Evolutionary conservation across 2,329 filamentous ascomycete genomes (phyloP).

Genomic region (Xylariaceae sp.): DNA sequence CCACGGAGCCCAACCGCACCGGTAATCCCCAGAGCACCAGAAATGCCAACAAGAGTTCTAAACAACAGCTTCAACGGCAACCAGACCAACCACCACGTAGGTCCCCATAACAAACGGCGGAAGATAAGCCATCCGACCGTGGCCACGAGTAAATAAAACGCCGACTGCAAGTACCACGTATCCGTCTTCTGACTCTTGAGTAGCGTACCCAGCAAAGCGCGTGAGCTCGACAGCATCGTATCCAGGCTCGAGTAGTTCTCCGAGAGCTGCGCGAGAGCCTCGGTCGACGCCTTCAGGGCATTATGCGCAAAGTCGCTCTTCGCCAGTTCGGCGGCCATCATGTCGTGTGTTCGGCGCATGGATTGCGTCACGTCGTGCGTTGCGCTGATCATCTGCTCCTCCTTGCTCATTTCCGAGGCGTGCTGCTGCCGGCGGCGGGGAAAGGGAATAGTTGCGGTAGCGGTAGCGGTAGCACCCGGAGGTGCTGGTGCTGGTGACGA

Average conservation of each 20-base stretch:
- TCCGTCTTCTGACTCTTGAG: slow-evolving; percentile 89
- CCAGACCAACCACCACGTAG: slow-evolving; percentile 83
- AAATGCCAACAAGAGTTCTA: slow-evolving; percentile 50
- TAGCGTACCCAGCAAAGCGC: slow-evolving; percentile 70
- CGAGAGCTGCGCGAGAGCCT: slow-evolving; percentile 71
- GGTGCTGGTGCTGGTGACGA: slow-evolving; percentile 29
- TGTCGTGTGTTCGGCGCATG: slow-evolving; percentile 75
- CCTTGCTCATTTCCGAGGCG: slow-evolving; percentile 38
- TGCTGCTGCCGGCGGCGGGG: slow-evolving; percentile 33
- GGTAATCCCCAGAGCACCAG: slow-evolving; percentile 29
- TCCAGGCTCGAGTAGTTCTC: slow-evolving; percentile 79
- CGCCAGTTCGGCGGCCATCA: slow-evolving; percentile 78
- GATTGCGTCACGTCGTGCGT: slow-evolving; percentile 79
- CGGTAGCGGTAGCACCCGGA: slow-evolving; percentile 19
- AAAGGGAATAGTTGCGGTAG: slow-evolving; percentile 27
- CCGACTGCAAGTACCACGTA: slow-evolving; percentile 93
- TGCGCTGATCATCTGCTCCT: slow-evolving; percentile 67
- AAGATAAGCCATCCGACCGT: slow-evolving; percentile 86
- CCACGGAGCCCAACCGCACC: slow-evolving; percentile 40
- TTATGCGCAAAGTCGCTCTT: slow-evolving; percentile 86
- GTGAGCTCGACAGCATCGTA: slow-evolving; percentile 66
- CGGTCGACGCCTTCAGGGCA: slow-evolving; percentile 77
- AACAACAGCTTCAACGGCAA: slow-evolving; percentile 67
- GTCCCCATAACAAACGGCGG: slow-evolving; percentile 78
- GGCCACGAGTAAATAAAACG: slow-evolving; percentile 71